A percentile compares a stretch with the other conserved stretches of the same genome.
Conservation (phyloP, 176 grass and related monocot species). For the Oryza officinalis region DNA sequence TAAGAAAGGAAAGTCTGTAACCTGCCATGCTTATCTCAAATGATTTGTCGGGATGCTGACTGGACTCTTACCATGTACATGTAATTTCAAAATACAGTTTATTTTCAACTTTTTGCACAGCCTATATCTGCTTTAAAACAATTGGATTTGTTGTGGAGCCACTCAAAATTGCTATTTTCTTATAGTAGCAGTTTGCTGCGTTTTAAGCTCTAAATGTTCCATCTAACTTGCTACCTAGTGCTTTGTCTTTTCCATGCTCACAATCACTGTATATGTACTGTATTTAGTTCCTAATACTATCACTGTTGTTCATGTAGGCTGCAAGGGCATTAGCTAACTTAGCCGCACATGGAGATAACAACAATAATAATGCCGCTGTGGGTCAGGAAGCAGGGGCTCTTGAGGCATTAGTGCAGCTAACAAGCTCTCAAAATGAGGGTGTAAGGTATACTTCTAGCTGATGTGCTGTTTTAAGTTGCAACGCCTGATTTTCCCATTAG, state of each 20-base stretch:
- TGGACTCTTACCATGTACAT: slow-evolving; percentile 3
- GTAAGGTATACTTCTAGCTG: slow-evolving; percentile 71
- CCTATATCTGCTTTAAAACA: slow-evolving; percentile 11
- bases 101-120: neutral
- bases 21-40: slow-evolving; percentile 4
- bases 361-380: slow-evolving; percentile 92
- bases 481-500: slow-evolving; percentile 19
- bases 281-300: slow-evolving; percentile 37
- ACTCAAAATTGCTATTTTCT: slow-evolving; percentile 12
- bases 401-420: slow-evolving; percentile 93
- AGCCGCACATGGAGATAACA: slow-evolving; percentile 98
- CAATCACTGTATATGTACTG: neutral
- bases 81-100: neutral
- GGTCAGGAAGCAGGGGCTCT: slow-evolving; percentile 97
- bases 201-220: slow-evolving; percentile 21
- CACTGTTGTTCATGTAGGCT: slow-evolving; percentile 54
- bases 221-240: neutral
- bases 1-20: slow-evolving; percentile 25
- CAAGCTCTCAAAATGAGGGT: slow-evolving; percentile 94
- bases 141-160: slow-evolving; percentile 23
- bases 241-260: slow-evolving; percentile 23
- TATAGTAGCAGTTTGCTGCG: slow-evolving; percentile 20
- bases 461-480: slow-evolving; percentile 32
- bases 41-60: slow-evolving; percentile 5
- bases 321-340: slow-evolving; percentile 99